Evolutionary conservation across 2,329 filamentous ascomycete genomes (phyloP).

Genomic region (Nemania abortiva): DNA sequence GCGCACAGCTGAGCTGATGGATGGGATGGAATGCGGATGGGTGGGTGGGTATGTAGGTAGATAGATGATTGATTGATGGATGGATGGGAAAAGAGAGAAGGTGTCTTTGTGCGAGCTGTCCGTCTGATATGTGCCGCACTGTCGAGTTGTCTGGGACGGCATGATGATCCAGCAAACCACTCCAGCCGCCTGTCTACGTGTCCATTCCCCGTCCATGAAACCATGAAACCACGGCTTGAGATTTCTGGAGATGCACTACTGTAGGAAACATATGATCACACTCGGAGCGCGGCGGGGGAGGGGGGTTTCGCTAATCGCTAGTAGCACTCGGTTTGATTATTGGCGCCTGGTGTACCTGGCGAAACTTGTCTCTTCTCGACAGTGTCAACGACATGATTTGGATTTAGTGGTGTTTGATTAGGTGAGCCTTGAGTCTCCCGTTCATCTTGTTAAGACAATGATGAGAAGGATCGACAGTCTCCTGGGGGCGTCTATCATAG

Average conservation of each 20-base stretch:
- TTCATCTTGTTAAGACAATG: conserved; percentile 16
- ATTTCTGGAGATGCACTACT: conserved; percentile 26
- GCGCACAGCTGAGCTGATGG: conserved; percentile 38
- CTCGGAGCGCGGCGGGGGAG: conserved; percentile 28
- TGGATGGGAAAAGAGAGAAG: conserved; percentile 28
- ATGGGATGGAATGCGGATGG: neutral
- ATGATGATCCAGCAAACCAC: conserved; percentile 34
- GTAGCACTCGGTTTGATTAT: conserved; percentile 21
- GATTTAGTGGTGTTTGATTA: conserved; percentile 12
- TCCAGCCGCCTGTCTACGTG: conserved; percentile 36
- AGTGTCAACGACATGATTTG: conserved; percentile 1
- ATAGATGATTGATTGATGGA: neutral
- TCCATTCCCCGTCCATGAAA: conserved; percentile 27
- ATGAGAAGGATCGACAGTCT: conserved; percentile 22
- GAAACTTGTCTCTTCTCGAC: conserved; percentile 10
- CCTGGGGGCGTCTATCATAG: conserved; percentile 6
- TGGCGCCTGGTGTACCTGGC: conserved; percentile 20
- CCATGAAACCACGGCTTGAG: conserved; percentile 32
- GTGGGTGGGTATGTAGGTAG: neutral
- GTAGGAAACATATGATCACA: conserved; percentile 35
- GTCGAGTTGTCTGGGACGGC: conserved; percentile 38
- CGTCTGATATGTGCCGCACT: conserved; percentile 39
- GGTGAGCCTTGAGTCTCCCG: conserved; percentile 17
- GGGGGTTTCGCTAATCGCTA: conserved; percentile 1
- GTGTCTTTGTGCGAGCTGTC: conserved; percentile 33